These are phyloP conservation scores for Phialophora verrucosa DNA, from an alignment of 2,329 filamentous ascomycete species.

Conservation along the genomic window DNA sequence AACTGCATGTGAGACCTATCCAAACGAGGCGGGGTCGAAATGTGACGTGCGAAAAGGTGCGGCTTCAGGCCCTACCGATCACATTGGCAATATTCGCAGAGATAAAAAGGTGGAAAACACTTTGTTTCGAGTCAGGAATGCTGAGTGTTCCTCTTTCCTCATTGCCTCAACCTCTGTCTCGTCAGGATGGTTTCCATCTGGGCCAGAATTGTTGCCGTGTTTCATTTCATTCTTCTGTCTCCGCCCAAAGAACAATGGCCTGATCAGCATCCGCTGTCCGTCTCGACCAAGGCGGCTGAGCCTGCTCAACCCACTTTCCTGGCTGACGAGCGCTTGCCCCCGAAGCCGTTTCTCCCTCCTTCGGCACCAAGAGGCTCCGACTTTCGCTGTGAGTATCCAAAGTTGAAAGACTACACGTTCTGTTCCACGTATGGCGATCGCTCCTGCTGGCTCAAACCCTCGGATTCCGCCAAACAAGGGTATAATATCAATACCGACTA, in stretches of 20 bases:
- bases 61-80: not conserved
- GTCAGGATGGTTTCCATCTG: constrained; percentile 1
- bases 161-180: not conserved
- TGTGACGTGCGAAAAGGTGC: not conserved
- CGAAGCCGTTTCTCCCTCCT: not conserved
- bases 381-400: constrained; percentile 6
- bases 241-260: constrained; percentile 2
- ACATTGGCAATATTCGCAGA: not conserved
- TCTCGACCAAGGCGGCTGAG: not conserved
- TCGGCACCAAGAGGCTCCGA: not conserved
- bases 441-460: constrained; percentile 9
- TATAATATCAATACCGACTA: constrained; percentile 18
- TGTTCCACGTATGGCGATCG: constrained; percentile 14
- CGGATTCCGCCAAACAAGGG: not conserved
- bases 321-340: not conserved
- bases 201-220: constrained; percentile 6
- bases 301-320: not conserved
- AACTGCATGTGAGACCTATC: not conserved
- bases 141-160: not conserved
- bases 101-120: not conserved
- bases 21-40: not conserved
- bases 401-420: not conserved
- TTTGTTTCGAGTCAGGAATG: not conserved
- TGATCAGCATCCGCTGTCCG: not conserved
- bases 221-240: constrained; percentile 6